Conservation (phyloP, 768 basidiomycete genomes). For the Russula earlei region DNA sequence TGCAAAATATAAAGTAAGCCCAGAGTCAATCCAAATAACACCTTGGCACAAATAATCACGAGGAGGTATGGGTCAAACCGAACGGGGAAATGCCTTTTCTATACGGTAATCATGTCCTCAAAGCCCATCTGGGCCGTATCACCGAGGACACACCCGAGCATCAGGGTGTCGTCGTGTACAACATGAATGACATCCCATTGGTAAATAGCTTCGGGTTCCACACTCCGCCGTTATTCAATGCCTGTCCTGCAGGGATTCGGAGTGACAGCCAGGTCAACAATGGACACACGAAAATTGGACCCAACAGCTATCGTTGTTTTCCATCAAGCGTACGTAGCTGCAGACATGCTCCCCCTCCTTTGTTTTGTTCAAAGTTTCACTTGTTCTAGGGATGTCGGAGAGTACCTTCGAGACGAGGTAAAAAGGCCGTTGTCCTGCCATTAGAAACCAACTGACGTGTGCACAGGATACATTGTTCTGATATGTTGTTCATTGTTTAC, state of each 20-base stretch:
- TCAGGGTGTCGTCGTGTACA: slow-evolving; percentile 94
- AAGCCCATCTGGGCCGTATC: slow-evolving; percentile 97
- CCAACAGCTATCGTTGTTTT: slow-evolving; percentile 97
- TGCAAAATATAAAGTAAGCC: slow-evolving; percentile 88
- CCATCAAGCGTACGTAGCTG: slow-evolving; percentile 77
- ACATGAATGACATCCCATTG: slow-evolving; percentile 90
- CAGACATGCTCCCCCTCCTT: background rate
- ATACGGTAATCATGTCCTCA: slow-evolving; percentile 97
- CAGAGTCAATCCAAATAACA: background rate
- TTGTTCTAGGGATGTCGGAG: slow-evolving; percentile 77
- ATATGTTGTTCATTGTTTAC: background rate
- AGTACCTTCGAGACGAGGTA: slow-evolving; percentile 96
- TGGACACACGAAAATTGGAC: slow-evolving; percentile 94
- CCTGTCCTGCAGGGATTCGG: slow-evolving; percentile 74
- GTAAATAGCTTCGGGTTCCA: slow-evolving; percentile 31
- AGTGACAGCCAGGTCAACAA: slow-evolving; percentile 89
- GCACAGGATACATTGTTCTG: slow-evolving; percentile 71
- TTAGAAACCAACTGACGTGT: no score
- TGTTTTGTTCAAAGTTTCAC: background rate
- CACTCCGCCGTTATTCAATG: slow-evolving; percentile 2
- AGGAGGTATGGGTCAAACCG: slow-evolving; percentile 95
- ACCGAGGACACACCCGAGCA: slow-evolving; percentile 99
- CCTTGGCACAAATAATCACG: background rate
- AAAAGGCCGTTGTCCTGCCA: background rate
- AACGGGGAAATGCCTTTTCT: slow-evolving; percentile 99